Conservation (phyloP, 2,329 filamentous ascomycete genomes). For the Epicoccum nigrum region DNA sequence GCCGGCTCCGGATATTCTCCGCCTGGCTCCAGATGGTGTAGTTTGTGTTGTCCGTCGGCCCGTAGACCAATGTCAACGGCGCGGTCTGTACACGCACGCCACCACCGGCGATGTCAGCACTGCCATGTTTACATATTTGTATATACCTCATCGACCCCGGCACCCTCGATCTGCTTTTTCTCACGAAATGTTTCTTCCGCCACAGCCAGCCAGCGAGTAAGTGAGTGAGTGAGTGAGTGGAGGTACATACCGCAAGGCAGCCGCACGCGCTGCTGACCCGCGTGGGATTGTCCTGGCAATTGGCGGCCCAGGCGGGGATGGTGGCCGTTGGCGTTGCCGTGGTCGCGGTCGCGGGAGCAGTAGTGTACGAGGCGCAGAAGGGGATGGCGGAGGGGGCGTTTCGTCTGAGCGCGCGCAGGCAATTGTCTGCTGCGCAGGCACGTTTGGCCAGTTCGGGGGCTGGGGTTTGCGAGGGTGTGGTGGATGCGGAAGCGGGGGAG, state of each 20-base stretch:
- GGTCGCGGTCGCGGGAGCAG: neutral
- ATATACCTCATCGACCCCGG: too few species aligned
- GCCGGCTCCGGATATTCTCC: slow-evolving; percentile 1
- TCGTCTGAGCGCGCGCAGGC: neutral
- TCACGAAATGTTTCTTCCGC: too few species aligned
- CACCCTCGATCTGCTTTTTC: too few species aligned
- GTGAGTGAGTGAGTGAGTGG: too few species aligned
- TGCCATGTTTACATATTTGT: too few species aligned
- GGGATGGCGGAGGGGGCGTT: neutral
- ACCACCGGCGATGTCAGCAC: too few species aligned
- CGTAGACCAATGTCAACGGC: neutral
- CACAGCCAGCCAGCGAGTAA: too few species aligned
- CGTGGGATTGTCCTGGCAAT: slow-evolving; percentile 3
- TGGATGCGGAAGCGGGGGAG: neutral
- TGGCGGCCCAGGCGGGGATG: slow-evolving; percentile 4
- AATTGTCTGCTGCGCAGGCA: neutral
- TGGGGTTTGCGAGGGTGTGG: neutral
- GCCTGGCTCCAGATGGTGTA: neutral
- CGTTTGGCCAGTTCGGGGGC: neutral
- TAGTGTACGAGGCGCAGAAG: slow-evolving; percentile 2
- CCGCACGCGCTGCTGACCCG: neutral
- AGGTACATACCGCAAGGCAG: neutral
- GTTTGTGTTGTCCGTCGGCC: neutral
- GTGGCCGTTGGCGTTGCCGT: neutral
- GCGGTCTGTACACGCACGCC: neutral